phyloP scores from a whole-genome alignment of 768 basidiomycete species.

The Chalciporus sphaerocephalus region DNA sequence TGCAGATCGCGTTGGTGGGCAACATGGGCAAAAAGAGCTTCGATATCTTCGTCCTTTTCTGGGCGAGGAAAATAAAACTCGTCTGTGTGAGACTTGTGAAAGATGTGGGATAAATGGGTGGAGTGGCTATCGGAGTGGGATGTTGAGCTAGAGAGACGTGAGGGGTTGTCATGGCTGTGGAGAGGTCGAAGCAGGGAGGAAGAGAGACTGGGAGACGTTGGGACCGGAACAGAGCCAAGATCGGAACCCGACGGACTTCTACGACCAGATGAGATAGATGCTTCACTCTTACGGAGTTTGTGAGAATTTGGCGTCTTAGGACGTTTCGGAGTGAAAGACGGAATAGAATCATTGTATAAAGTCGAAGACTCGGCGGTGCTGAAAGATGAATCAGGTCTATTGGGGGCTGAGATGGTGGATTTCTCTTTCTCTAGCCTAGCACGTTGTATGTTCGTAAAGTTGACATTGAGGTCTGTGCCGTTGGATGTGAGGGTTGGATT shows the following conservation, averaged over 20 bases:
- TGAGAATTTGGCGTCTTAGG: slow-evolving; percentile 34
- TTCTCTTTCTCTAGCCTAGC: slow-evolving; percentile 53
- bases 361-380: slow-evolving; percentile 58
- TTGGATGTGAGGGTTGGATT: slow-evolving; percentile 72
- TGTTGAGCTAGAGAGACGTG: slow-evolving; percentile 50
- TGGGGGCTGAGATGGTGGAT: slow-evolving; percentile 23
- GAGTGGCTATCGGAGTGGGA: slow-evolving; percentile 46
- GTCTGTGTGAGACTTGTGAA: slow-evolving; percentile 49
- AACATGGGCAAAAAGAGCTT: slow-evolving; percentile 75
- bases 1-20: slow-evolving; percentile 63
- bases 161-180: slow-evolving; percentile 53
- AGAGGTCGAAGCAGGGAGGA: slow-evolving; percentile 49
- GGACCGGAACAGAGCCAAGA: slow-evolving; percentile 43
- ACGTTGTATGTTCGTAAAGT: slow-evolving; percentile 46
- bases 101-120: slow-evolving; percentile 44
- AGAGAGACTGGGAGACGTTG: slow-evolving; percentile 27
- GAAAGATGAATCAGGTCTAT: slow-evolving; percentile 49
- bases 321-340: slow-evolving; percentile 34
- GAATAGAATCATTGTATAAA: slow-evolving; percentile 47
- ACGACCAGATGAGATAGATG: slow-evolving; percentile 45
- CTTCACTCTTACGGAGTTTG: slow-evolving; percentile 49
- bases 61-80: slow-evolving; percentile 79
- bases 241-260: slow-evolving; percentile 52
- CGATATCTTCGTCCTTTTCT: slow-evolving; percentile 69
- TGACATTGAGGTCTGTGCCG: slow-evolving; percentile 73